These are phyloP conservation scores for Coemansia sp. DNA, from an alignment of 192 early-diverging fungal species.

Conservation along the genomic window DNA sequence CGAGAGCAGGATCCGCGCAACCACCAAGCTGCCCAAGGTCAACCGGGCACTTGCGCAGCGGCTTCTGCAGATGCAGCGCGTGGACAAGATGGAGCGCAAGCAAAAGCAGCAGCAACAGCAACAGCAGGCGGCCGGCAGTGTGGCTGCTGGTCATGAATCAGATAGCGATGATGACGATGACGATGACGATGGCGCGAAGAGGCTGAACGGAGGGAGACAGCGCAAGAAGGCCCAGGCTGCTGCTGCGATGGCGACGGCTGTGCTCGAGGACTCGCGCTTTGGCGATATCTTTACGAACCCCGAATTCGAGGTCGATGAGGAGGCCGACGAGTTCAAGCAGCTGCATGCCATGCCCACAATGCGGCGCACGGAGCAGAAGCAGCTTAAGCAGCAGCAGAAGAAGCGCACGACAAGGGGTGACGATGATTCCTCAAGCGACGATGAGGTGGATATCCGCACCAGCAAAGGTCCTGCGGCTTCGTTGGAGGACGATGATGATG, in stretches of 20 bases:
- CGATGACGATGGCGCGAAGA: constrained; percentile 39
- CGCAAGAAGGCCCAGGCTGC: constrained; percentile 44
- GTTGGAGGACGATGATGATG: constrained; percentile 4
- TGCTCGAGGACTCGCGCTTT: constrained; percentile 87
- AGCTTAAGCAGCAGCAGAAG: constrained; percentile 8
- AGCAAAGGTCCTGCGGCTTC: background rate
- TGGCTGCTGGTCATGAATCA: no score
- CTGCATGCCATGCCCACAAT: constrained; percentile 32
- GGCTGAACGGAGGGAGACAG: constrained; percentile 53
- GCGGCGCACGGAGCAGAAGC: constrained; percentile 13
- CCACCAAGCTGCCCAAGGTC: constrained; percentile 87
- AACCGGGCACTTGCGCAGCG: constrained; percentile 85
- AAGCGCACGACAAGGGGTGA: background rate
- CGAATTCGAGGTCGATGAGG: constrained; percentile 90
- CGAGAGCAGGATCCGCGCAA: constrained; percentile 84
- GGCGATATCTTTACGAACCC: constrained; percentile 83
- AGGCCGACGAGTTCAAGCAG: constrained; percentile 75
- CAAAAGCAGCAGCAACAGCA: background rate
- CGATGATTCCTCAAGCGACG: constrained; percentile 47
- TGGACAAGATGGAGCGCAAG: constrained; percentile 46
- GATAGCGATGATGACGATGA: constrained; percentile 22
- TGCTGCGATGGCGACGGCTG: constrained; percentile 56
- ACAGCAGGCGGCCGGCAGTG: background rate
- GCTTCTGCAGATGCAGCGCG: constrained; percentile 56
- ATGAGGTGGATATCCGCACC: constrained; percentile 35